These are phyloP conservation scores for Vitis hybrid DNA, from an alignment of 177 flowering plant genomes.

Conservation along the genomic window DNA sequence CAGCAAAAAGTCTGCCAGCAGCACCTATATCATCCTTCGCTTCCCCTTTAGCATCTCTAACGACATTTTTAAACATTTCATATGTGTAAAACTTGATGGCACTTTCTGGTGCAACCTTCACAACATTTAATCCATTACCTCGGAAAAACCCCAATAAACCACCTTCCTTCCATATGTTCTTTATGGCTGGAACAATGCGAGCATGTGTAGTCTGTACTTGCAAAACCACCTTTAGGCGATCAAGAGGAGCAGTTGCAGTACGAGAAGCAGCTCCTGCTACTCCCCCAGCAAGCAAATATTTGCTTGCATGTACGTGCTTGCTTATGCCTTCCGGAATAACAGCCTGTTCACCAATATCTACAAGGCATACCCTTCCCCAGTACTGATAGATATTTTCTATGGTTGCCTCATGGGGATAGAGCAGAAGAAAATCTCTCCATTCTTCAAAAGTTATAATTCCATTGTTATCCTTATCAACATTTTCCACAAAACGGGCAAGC, in stretches of 20 bases:
- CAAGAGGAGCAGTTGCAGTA: constrained; percentile 98
- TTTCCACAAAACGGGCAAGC: constrained; percentile 92
- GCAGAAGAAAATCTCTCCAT: constrained; percentile 96
- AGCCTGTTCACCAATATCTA: constrained; percentile 96
- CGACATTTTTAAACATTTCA: constrained; percentile 68
- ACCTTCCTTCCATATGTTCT: constrained; percentile 72
- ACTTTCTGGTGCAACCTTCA: constrained; percentile 98
- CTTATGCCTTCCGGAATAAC: constrained; percentile 89
- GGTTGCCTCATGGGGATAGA: constrained; percentile 96
- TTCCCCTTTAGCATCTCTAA: constrained; percentile 53
- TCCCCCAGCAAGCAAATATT: constrained; percentile 88
- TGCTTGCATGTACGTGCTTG: constrained; percentile 77
- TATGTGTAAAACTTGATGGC: constrained; percentile 93
- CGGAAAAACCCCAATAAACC: constrained; percentile 77
- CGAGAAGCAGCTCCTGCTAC: constrained; percentile 98
- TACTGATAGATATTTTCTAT: constrained; percentile 87
- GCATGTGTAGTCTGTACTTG: constrained; percentile 81
- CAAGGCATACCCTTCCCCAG: constrained; percentile 91
- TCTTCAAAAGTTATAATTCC: constrained; percentile 97
- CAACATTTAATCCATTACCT: constrained; percentile 92
- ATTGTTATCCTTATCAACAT: constrained; percentile 93
- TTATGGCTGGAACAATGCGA: constrained; percentile 59
- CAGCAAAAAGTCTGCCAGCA: constrained; percentile 75
- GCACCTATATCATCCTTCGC: constrained; percentile 73
- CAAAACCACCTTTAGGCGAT: constrained; percentile 80